phyloP scores from a whole-genome alignment of 805 yeast genomes.

The Nakazawaea ernobii region DNA sequence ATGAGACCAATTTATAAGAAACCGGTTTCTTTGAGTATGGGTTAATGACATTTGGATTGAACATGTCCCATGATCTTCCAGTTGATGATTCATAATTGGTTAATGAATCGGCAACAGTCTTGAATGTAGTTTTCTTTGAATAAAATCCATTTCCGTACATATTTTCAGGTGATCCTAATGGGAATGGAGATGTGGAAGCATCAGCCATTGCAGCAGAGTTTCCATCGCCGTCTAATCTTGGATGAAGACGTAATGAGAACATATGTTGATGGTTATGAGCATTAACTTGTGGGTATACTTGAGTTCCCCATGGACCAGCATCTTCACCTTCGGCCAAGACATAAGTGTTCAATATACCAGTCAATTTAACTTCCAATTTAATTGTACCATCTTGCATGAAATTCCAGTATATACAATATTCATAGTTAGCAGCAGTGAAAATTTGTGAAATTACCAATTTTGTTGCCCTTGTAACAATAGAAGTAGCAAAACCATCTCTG shows the following conservation, averaged over 20 bases:
- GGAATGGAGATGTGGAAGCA: slow-evolving; percentile 52
- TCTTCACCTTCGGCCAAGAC: slow-evolving; percentile 59
- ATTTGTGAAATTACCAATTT: slow-evolving; percentile 71
- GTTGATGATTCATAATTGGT: slow-evolving; percentile 57
- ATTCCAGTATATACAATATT: slow-evolving; percentile 79
- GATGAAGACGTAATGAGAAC: slow-evolving; percentile 72
- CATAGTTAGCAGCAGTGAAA: slow-evolving; percentile 84
- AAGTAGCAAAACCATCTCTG: slow-evolving; percentile 72
- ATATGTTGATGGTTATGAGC: slow-evolving; percentile 88
- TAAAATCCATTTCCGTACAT: slow-evolving; percentile 75
- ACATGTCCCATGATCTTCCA: slow-evolving; percentile 71
- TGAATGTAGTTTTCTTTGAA: slow-evolving; percentile 59
- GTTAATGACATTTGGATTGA: slow-evolving; percentile 64
- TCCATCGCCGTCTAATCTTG: slow-evolving; percentile 75
- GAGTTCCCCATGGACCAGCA: slow-evolving; percentile 73
- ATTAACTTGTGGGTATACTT: slow-evolving; percentile 72
- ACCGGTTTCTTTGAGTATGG: slow-evolving; percentile 71
- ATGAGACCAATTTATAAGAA: slow-evolving; percentile 71
- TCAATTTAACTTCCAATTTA: slow-evolving; percentile 70
- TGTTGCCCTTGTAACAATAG: slow-evolving; percentile 70
- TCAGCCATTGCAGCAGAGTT: slow-evolving; percentile 69
- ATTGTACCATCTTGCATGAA: slow-evolving; percentile 82
- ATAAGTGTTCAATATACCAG: slow-evolving; percentile 79
- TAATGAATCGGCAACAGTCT: slow-evolving; percentile 61
- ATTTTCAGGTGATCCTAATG: slow-evolving; percentile 63